A percentile compares a stretch with the other conserved stretches of the same genome.
Conservation (phyloP, 179 eudicot species). For the Vitellaria paradoxa region DNA sequence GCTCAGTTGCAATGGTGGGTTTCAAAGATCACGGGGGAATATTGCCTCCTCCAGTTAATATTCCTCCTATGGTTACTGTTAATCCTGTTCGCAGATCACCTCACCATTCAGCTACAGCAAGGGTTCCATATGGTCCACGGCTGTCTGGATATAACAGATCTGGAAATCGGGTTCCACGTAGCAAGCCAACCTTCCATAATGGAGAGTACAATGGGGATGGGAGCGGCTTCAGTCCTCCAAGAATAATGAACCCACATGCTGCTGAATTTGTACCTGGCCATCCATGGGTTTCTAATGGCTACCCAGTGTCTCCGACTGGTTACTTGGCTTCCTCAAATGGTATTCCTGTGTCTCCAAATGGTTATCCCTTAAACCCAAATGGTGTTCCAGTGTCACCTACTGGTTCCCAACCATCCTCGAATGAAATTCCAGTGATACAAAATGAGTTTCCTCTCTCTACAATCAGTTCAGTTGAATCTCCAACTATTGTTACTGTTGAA, state of each 20-base stretch:
- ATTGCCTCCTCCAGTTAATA: slow-evolving; percentile 79
- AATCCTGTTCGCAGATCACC: slow-evolving; percentile 79
- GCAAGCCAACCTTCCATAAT: slow-evolving; percentile 52
- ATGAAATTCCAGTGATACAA: slow-evolving; percentile 24
- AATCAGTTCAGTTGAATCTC: slow-evolving; percentile 32
- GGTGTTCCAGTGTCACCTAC: slow-evolving; percentile 21
- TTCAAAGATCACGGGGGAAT: slow-evolving; percentile 76
- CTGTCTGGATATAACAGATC: slow-evolving; percentile 68
- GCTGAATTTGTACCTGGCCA: slow-evolving; percentile 84
- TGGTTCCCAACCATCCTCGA: slow-evolving; percentile 20
- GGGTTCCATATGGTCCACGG: slow-evolving; percentile 96
- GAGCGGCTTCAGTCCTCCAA: slow-evolving; percentile 45
- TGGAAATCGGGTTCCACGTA: slow-evolving; percentile 58
- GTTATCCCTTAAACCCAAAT: slow-evolving; percentile 35
- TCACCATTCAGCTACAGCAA: slow-evolving; percentile 89
- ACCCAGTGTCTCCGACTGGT: slow-evolving; percentile 63
- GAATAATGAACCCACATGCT: slow-evolving; percentile 92
- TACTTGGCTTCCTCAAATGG: slow-evolving; percentile 46
- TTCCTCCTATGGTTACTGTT: slow-evolving; percentile 67
- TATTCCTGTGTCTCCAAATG: slow-evolving; percentile 38
- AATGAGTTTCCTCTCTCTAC: slow-evolving; percentile 36
- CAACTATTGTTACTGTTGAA: slow-evolving; percentile 34
- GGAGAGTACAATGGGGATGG: slow-evolving; percentile 58
- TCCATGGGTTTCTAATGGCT: slow-evolving; percentile 74
- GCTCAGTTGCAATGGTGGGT: slow-evolving; percentile 53